These are phyloP conservation scores for Cladophialophora carrionii DNA, from an alignment of 2,329 filamentous ascomycete species.

Conservation along the genomic window DNA sequence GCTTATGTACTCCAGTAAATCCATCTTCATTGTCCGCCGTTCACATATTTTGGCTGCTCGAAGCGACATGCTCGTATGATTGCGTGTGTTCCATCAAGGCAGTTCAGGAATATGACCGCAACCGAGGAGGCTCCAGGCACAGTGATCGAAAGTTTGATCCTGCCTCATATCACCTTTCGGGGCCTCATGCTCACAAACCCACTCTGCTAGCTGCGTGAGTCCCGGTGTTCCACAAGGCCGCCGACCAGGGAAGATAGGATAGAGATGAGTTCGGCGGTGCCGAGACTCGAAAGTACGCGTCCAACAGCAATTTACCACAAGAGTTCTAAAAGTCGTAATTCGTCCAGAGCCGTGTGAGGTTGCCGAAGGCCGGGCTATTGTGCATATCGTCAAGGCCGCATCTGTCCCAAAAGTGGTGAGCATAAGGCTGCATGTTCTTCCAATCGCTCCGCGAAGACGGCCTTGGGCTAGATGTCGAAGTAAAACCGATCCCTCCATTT, in stretches of 20 bases:
- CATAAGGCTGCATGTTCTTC: background rate
- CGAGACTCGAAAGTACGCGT: background rate
- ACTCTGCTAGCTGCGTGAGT: background rate
- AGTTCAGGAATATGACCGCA: background rate
- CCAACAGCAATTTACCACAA: background rate
- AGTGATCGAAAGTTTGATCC: background rate
- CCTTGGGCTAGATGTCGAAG: background rate
- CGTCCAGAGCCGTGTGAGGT: background rate
- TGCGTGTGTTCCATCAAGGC: background rate
- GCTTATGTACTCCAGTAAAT: conserved; percentile 1
- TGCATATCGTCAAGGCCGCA: background rate
- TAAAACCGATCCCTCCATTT: background rate
- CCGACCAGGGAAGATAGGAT: background rate
- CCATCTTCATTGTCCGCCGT: background rate
- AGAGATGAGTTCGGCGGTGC: background rate
- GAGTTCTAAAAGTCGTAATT: conserved; percentile 1
- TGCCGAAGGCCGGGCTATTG: background rate
- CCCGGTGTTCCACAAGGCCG: background rate
- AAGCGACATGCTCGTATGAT: background rate
- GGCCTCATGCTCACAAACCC: background rate
- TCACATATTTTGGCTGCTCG: background rate
- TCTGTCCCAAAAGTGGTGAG: background rate
- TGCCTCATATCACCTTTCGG: background rate
- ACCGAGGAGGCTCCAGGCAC: background rate
- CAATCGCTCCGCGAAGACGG: background rate